Evolutionary conservation across 176 grass and related monocot genomes (phyloP).

Genomic region (Poa annua): DNA sequence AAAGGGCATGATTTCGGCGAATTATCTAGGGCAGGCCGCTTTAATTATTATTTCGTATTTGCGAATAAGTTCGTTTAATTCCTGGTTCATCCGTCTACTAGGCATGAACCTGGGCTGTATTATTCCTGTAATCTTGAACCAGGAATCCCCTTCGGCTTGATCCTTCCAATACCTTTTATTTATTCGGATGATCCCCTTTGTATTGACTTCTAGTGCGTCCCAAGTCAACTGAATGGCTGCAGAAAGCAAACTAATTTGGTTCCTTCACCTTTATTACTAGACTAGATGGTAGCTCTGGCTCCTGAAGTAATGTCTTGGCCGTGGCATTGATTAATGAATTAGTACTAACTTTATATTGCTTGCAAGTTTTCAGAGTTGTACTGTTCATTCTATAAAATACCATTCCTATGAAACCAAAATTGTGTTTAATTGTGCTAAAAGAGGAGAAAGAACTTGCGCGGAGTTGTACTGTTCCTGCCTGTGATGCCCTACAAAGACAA

Average conservation of each 20-base stretch:
- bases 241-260: background rate
- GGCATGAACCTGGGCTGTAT: conserved; percentile 10
- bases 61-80: background rate
- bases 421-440: background rate
- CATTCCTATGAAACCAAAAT: conserved; percentile 14
- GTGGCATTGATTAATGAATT: conserved; percentile 10
- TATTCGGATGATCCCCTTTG: background rate
- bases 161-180: background rate
- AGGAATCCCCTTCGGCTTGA: background rate
- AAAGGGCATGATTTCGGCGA: background rate
- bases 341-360: conserved; percentile 1
- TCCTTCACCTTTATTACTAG: background rate
- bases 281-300: background rate
- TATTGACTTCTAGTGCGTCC: background rate
- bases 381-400: background rate
- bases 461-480: background rate
- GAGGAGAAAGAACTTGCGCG: background rate
- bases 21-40: background rate
- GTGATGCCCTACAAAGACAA: conserved; percentile 24
- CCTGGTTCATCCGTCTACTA: background rate
- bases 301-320: conserved; percentile 19
- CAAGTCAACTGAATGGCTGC: background rate
- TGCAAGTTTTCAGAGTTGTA: background rate
- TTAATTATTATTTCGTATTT: background rate
- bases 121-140: background rate